Conservation (phyloP, 306 rosid genomes). For the Vigna nakashimae region DNA sequence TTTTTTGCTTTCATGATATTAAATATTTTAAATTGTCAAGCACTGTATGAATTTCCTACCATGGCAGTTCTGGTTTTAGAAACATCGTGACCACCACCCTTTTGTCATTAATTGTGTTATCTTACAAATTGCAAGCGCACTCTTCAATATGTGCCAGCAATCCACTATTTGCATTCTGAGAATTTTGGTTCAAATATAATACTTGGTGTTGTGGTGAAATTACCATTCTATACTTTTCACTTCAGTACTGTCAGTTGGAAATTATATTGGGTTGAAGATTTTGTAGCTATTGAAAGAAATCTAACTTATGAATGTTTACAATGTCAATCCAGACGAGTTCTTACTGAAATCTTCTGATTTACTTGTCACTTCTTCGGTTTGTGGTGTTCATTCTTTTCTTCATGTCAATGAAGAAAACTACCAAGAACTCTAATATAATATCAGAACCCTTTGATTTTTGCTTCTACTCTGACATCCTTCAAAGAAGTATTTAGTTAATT, state of each 20-base stretch:
- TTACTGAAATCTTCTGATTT: not conserved
- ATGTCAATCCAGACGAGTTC: not conserved
- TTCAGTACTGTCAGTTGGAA: not conserved
- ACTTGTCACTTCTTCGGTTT: not conserved
- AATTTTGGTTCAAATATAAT: constrained; percentile 19
- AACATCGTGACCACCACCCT: not conserved
- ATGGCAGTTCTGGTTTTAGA: constrained; percentile 5
- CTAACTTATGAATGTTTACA: constrained; percentile 2
- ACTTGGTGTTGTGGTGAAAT: not conserved
- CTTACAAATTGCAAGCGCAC: constrained; percentile 24
- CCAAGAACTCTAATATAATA: constrained; percentile 3
- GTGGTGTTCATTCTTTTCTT: constrained; percentile 3
- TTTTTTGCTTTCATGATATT: not conserved
- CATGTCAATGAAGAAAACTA: constrained; percentile 14
- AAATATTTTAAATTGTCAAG: constrained; percentile 6
- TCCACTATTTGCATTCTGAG: not conserved
- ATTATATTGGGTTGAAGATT: not conserved
- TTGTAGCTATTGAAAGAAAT: not conserved
- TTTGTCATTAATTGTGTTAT: constrained; percentile 16
- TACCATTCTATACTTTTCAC: constrained; percentile 3
- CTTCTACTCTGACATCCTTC: constrained; percentile 13
- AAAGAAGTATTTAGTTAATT: constrained; percentile 23
- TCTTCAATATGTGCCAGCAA: constrained; percentile 11
- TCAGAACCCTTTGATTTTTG: constrained; percentile 18
- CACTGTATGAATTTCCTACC: not conserved